phyloP scores from a whole-genome alignment of 2,329 filamentous ascomycete species.

The Sporothrix mexicana region DNA sequence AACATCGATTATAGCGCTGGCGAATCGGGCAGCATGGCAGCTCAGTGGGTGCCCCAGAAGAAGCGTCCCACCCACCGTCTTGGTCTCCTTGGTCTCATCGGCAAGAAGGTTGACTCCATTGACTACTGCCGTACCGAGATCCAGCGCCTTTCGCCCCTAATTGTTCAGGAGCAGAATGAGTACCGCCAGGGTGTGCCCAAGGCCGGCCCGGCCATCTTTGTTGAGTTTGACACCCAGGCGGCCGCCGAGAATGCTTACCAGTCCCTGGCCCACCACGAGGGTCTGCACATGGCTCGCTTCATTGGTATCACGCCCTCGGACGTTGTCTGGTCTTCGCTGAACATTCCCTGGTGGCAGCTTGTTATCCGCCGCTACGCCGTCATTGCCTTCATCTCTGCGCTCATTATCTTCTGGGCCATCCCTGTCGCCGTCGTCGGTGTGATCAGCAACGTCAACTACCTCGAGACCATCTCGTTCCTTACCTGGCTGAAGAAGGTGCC shows the following conservation, averaged over 20 bases:
- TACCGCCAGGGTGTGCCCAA: slow-evolving; percentile 70
- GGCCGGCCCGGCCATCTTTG: slow-evolving; percentile 78
- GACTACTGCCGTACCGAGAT: slow-evolving; percentile 84
- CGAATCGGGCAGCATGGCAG: slow-evolving; percentile 73
- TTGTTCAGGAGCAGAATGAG: slow-evolving; percentile 69
- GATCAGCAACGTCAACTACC: slow-evolving; percentile 80
- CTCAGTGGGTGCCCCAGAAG: slow-evolving; percentile 74
- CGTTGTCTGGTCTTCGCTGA: slow-evolving; percentile 85
- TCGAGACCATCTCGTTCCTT: slow-evolving; percentile 71
- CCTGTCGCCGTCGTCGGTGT: slow-evolving; percentile 79
- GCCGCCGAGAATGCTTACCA: slow-evolving; percentile 89
- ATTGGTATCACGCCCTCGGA: slow-evolving; percentile 83
- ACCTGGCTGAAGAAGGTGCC: slow-evolving; percentile 76
- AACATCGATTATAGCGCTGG: slow-evolving; percentile 39
- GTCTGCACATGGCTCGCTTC: slow-evolving; percentile 83
- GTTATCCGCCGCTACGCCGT: slow-evolving; percentile 74
- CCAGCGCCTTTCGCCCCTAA: slow-evolving; percentile 73
- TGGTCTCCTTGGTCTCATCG: slow-evolving; percentile 71
- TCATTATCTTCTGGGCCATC: slow-evolving; percentile 87
- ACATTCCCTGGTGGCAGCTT: slow-evolving; percentile 84
- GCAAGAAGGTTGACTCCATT: slow-evolving; percentile 93
- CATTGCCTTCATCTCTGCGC: slow-evolving; percentile 71
- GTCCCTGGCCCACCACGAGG: slow-evolving; percentile 83
- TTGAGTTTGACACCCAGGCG: slow-evolving; percentile 84
- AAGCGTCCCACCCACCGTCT: slow-evolving; percentile 77